Percentiles rank a stretch among this genome's conserved stretches.
phyloP scores from a whole-genome alignment of 1,284 basidiomycete genomes.

The Apiotrichum gamsii region DNA sequence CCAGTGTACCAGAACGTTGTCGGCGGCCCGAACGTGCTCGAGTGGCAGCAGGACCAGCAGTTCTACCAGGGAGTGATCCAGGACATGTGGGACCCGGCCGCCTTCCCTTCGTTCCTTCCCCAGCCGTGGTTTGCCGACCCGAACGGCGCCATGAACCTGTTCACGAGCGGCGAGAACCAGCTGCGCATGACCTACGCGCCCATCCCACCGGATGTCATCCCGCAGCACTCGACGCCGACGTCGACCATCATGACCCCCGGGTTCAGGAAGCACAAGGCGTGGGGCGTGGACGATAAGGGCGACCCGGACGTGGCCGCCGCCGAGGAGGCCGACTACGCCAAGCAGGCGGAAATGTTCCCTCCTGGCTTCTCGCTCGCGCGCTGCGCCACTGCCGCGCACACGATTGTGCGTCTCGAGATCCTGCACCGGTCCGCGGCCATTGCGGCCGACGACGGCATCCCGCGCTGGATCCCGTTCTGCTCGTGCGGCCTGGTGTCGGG shows the following conservation, averaged over 20 bases:
- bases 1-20: no score
- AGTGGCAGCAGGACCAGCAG: constrained; percentile 10
- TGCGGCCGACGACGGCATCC: constrained; percentile 37
- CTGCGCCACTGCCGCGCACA: constrained; percentile 46
- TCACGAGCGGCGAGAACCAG: not conserved
- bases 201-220: not conserved
- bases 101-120: constrained; percentile 38
- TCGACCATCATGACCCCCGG: not conserved
- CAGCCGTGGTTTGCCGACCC: constrained; percentile 41
- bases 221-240: no score
- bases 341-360: constrained; percentile 34
- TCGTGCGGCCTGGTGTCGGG: constrained; percentile 46
- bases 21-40: not conserved
- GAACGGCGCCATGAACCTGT: constrained; percentile 30
- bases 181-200: not conserved
- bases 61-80: constrained; percentile 19
- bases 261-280: constrained; percentile 35
- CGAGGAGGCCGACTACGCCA: constrained; percentile 1
- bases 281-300: constrained; percentile 42
- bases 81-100: constrained; percentile 40
- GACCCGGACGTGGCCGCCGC: constrained; percentile 15
- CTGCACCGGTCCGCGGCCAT: constrained; percentile 45
- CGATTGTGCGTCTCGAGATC: constrained; percentile 46
- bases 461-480: constrained; percentile 48
- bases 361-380: constrained; percentile 45